Conservation (phyloP, 257 asterid species). For the Penstemon eatonii region DNA sequence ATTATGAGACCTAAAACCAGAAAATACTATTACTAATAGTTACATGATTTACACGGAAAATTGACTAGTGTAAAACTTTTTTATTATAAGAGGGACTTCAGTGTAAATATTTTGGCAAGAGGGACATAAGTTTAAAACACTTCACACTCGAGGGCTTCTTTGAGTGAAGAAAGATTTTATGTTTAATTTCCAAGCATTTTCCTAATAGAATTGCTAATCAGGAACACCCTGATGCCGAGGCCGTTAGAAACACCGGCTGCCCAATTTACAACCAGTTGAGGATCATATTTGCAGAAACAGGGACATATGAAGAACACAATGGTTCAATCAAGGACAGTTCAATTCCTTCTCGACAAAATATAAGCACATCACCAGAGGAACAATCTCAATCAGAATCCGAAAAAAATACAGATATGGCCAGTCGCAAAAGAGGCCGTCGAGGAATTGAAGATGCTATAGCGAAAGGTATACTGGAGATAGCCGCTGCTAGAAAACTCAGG, state of each 20-base stretch:
- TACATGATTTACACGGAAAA: too few relatives aligned
- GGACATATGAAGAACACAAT: conserved; percentile 30
- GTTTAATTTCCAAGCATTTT: background rate
- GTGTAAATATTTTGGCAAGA: too few relatives aligned
- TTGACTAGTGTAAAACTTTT: too few relatives aligned
- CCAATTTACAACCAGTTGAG: conserved; percentile 59
- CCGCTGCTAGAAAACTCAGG: conserved; percentile 66
- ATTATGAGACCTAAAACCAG: too few relatives aligned
- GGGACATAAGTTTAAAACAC: too few relatives aligned
- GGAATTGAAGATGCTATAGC: conserved; percentile 74
- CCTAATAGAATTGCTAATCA: conserved; percentile 35
- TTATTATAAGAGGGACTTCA: too few relatives aligned
- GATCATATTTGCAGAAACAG: conserved; percentile 53
- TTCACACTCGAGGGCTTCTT: background rate
- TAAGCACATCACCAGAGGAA: conserved; percentile 38
- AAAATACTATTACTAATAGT: too few relatives aligned
- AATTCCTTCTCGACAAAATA: conserved; percentile 33
- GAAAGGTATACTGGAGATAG: conserved; percentile 73
- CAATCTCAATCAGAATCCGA: conserved; percentile 62
- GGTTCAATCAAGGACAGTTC: conserved; percentile 38
- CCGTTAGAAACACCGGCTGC: conserved; percentile 57
- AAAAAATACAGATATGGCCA: conserved; percentile 36
- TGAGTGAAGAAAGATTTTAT: background rate
- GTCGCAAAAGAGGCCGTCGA: conserved; percentile 65
- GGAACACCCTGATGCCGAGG: conserved; percentile 90